Percentiles rank a stretch among this genome's conserved stretches.
These are phyloP conservation scores for Auriscalpium orientale DNA, from an alignment of 768 basidiomycete species.

Conservation along the genomic window DNA sequence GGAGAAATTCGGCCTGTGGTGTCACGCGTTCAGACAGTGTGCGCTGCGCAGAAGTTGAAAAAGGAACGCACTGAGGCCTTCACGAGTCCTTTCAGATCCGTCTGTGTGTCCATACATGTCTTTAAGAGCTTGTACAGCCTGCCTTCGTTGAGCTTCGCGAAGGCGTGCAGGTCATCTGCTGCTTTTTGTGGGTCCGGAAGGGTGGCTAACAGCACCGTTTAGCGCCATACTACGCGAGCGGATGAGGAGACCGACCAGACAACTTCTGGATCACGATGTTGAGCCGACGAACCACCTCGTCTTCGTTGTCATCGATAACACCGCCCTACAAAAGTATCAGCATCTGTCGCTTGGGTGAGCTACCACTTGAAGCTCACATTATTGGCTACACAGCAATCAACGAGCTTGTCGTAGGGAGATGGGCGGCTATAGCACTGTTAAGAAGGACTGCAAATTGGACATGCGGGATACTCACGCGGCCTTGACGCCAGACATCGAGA, in stretches of 20 bases:
- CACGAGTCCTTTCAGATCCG: conserved; percentile 70
- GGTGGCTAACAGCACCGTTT: conserved; percentile 26
- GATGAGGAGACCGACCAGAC: conserved; percentile 40
- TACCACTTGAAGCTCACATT: conserved; percentile 55
- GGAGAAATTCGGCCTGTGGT: conserved; percentile 59
- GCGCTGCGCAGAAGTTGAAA: not conserved
- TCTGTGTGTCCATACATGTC: conserved; percentile 75
- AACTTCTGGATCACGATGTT: conserved; percentile 48
- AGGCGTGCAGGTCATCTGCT: conserved; percentile 67
- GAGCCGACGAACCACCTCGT: conserved; percentile 47
- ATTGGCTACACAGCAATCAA: conserved; percentile 68
- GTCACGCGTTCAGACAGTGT: conserved; percentile 21
- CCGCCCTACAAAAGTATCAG: conserved; percentile 58
- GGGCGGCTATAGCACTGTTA: conserved; percentile 44
- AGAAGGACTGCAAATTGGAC: not conserved
- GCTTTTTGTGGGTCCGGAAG: conserved; percentile 71
- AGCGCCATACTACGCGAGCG: not conserved
- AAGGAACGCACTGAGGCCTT: conserved; percentile 58
- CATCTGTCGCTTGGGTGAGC: not conserved
- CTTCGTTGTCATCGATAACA: conserved; percentile 79
- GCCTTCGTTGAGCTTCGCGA: conserved; percentile 82
- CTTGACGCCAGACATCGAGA: conserved; percentile 58
- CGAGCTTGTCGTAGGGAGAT: conserved; percentile 57
- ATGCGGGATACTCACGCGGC: conserved; percentile 38
- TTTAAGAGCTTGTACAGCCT: conserved; percentile 80